phyloP scores from a whole-genome alignment of 73 alveolate genomes.

The Paramecium sexaurelia region DNA sequence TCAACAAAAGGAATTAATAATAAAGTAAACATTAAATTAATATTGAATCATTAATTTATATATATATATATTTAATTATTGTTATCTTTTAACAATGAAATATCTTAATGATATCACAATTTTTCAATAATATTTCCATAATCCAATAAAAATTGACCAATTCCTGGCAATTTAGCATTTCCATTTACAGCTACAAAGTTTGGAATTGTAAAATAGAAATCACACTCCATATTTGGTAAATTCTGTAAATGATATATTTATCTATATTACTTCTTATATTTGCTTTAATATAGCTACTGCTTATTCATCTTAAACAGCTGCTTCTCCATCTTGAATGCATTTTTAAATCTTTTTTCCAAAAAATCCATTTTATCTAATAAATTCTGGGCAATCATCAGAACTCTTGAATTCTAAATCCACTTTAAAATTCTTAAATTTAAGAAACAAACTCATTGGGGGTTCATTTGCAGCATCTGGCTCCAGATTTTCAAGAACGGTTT shows the following conservation, averaged over 20 bases:
- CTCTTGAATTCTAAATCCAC: constrained; percentile 25
- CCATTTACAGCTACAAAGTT: background rate
- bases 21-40: background rate
- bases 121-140: background rate
- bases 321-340: constrained; percentile 3
- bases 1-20: background rate
- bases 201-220: constrained; percentile 18
- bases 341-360: background rate
- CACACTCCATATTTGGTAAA: background rate
- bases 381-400: constrained; percentile 50
- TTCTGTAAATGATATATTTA: background rate
- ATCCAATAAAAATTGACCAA: background rate
- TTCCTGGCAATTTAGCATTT: background rate
- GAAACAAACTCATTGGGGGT: background rate
- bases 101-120: background rate
- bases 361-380: constrained; percentile 8
- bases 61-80: too few species aligned
- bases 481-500: background rate
- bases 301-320: background rate
- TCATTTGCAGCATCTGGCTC: constrained; percentile 51
- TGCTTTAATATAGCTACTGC: background rate
- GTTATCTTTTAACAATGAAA: background rate
- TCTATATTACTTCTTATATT: constrained; percentile 3
- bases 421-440: constrained; percentile 35
- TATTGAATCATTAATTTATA: too few species aligned